Conservation (phyloP, 768 basidiomycete genomes). For the Nidularia pulvinata region DNA sequence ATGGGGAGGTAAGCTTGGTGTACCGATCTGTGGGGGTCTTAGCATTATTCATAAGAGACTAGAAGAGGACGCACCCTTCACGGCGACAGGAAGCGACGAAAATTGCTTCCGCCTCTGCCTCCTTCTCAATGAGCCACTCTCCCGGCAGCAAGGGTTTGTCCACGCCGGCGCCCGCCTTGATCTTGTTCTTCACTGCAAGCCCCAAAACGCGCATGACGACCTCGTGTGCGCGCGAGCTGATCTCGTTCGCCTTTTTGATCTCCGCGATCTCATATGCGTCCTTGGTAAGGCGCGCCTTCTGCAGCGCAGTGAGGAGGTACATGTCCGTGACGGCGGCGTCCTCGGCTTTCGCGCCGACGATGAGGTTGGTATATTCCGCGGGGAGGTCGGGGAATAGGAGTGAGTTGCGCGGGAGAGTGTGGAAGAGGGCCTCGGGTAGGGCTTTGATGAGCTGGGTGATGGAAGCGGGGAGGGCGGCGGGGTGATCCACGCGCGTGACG, state of each 20-base stretch:
- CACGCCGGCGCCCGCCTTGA: constrained; percentile 42
- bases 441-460: constrained; percentile 47
- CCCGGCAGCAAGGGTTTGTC: constrained; percentile 60
- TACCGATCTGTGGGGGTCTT: constrained; percentile 48
- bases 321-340: constrained; percentile 46
- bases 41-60: not conserved
- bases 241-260: constrained; percentile 80
- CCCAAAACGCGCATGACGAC: constrained; percentile 92
- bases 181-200: constrained; percentile 58
- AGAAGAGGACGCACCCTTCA: constrained; percentile 62
- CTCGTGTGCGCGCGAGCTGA: constrained; percentile 90
- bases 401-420: constrained; percentile 57
- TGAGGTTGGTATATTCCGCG: constrained; percentile 33
- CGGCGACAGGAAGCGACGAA: constrained; percentile 90
- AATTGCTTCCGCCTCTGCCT: constrained; percentile 92
- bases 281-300: constrained; percentile 80
- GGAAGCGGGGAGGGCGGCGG: constrained; percentile 38
- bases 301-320: constrained; percentile 78
- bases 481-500: constrained; percentile 58
- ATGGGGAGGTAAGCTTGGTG: constrained; percentile 95
- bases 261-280: constrained; percentile 68
- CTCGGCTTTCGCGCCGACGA: constrained; percentile 26
- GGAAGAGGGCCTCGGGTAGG: constrained; percentile 57
- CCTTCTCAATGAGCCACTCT: constrained; percentile 91
- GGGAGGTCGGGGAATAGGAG: constrained; percentile 54